phyloP scores from a whole-genome alignment of 2,329 filamentous ascomycete species.

The Diplodia sapinea region DNA sequence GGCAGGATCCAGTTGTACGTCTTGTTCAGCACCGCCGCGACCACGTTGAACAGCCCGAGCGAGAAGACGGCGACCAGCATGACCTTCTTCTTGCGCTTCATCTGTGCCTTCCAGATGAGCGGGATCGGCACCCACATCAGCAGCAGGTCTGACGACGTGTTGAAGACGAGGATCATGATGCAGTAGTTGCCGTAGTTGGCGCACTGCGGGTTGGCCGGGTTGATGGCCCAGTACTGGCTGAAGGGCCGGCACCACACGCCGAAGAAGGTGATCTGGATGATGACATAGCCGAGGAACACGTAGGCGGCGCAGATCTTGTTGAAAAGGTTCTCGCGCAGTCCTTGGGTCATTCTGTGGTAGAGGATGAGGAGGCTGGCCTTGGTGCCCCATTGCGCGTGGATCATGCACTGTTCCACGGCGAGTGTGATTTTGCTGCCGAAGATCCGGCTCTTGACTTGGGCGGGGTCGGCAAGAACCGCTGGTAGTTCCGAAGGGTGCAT shows the following conservation, averaged over 20 bases:
- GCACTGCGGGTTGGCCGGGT: conserved; percentile 32
- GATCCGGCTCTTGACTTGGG: conserved; percentile 44
- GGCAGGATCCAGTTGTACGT: conserved; percentile 56
- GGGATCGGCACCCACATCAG: conserved; percentile 33
- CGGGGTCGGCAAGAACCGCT: conserved; percentile 31
- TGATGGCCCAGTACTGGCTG: conserved; percentile 34
- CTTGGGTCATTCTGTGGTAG: conserved; percentile 30
- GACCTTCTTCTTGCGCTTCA: conserved; percentile 31
- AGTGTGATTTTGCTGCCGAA: conserved; percentile 46
- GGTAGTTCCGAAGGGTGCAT: conserved; percentile 26
- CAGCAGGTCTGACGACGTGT: conserved; percentile 34
- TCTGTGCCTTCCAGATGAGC: conserved; percentile 30
- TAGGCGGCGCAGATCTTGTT: conserved; percentile 32
- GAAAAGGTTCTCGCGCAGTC: conserved; percentile 26
- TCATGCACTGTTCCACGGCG: conserved; percentile 41
- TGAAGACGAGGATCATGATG: conserved; percentile 34
- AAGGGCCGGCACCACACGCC: conserved; percentile 35
- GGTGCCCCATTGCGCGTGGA: conserved; percentile 19
- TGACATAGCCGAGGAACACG: conserved; percentile 32
- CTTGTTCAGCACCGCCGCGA: conserved; percentile 57
- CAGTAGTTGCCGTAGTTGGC: conserved; percentile 33
- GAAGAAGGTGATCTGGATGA: conserved; percentile 34
- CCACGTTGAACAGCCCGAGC: conserved; percentile 55
- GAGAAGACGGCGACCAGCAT: conserved; percentile 48
- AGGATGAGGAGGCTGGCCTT: conserved; percentile 29